These are phyloP conservation scores for Thalia dealbata DNA, from an alignment of 176 grass and related monocot species.

Conservation along the genomic window DNA sequence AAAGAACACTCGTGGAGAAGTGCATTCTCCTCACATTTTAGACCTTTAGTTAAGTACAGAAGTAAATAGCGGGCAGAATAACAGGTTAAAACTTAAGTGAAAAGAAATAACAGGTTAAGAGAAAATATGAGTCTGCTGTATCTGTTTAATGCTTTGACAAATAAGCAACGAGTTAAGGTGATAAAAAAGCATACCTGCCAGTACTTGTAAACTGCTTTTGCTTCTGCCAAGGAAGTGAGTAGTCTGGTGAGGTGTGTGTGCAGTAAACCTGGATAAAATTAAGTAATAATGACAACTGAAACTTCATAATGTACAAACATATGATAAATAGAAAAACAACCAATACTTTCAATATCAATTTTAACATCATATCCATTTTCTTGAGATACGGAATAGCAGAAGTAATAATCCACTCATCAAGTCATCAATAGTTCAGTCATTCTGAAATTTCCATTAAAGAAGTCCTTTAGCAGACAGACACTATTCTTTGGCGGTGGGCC, in stretches of 20 bases:
- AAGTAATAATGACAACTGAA: constrained; percentile 1
- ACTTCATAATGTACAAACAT: neutral
- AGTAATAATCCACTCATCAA: neutral
- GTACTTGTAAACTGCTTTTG: constrained; percentile 82
- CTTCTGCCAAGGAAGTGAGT: constrained; percentile 94
- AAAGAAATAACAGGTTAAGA: neutral
- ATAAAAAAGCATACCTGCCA: constrained; percentile 47
- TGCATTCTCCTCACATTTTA: no score
- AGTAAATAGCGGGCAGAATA: no score
- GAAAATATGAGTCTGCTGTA: neutral
- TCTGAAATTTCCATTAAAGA: neutral
- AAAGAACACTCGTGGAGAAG: no score
- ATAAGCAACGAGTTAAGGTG: neutral
- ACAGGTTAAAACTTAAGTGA: neutral
- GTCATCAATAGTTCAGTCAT: neutral
- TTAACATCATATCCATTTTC: neutral
- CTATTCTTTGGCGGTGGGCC: neutral
- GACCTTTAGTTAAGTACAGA: no score
- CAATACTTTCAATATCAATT: neutral
- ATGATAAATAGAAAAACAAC: neutral
- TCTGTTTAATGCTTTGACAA: neutral
- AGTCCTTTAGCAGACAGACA: neutral
- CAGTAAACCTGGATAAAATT: constrained; percentile 64
- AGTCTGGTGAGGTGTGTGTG: constrained; percentile 82
- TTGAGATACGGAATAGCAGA: neutral